Base-by-base conservation (phyloP, 129 eudicot species). In the Centaurea solstitialis region DNA sequence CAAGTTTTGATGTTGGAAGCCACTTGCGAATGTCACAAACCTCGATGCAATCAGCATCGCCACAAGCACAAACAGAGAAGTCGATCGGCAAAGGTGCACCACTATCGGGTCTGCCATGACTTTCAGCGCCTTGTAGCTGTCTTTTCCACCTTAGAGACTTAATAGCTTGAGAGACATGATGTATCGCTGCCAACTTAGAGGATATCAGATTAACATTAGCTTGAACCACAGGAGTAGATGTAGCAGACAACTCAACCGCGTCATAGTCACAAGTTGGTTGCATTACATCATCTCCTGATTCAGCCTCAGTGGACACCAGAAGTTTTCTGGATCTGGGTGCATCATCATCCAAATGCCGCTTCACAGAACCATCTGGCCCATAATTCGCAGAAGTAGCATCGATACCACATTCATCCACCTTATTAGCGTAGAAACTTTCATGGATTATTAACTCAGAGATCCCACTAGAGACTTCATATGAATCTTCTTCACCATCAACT, bases 101-200 rank as follows among this genome's bases (percentile, higher is more conserved):
- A 38, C 84, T 82, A 59, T 81, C 85, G 2, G 83, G 76, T 66
- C 75, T 81, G 39, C 67, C 83, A 61, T 76, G 71, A 66, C 38
- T 53, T 67, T 81, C 84, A 26, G 87, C 76, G 72, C 85, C 84
- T 82, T 93, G 97, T 38, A 88, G 87, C 76, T 91, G 90, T 7
- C 97, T 89, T 64, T 83, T 91, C 93, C 92, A 96, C 39, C 99
- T 91, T 59, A 96, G 85, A 24, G 98, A 93, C 91, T 96, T 96
- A 22, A 96, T 96, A 76, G 99, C 99, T 85, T 91, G 99, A 66
- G 99, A 96, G 68, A 96, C 93, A 79, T 96, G 99, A 83, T 93
- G 99, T 73, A 96, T 89, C 15, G 99, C 99, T 66, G 98, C 92
- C 73, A 91, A 77, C 79, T 88, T 95, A 35, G 99, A 89, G 76